phyloP scores from a whole-genome alignment of 2,329 filamentous ascomycete species.

The Cordyceps cateniannulata region DNA sequence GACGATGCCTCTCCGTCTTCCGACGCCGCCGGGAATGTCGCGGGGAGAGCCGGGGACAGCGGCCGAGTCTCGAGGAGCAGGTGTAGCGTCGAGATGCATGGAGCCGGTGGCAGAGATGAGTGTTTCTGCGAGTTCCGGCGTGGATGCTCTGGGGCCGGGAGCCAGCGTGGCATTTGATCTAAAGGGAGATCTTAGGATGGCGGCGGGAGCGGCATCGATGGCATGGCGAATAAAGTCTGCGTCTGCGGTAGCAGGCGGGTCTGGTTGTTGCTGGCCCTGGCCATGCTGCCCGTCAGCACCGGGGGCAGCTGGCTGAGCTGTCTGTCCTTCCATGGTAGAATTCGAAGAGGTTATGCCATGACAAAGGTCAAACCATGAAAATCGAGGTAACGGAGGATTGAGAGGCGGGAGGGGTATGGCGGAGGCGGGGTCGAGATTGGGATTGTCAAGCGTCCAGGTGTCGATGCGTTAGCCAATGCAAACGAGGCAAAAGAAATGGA shows the following conservation, averaged over 20 bases:
- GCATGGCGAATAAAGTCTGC: slow-evolving; percentile 2
- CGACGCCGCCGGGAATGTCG: slow-evolving; percentile 29
- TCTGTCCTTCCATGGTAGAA: slow-evolving; percentile 10
- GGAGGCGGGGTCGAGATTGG: slow-evolving; percentile 3
- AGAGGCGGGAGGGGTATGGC: slow-evolving; percentile 1
- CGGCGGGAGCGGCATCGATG: not conserved
- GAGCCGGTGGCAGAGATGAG: not conserved
- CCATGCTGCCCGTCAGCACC: not conserved
- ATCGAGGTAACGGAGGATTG: not conserved
- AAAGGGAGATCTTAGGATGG: not conserved
- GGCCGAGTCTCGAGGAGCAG: slow-evolving; percentile 17
- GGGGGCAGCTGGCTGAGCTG: slow-evolving; percentile 1
- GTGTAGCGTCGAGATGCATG: not conserved
- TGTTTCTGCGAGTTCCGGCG: slow-evolving; percentile 2
- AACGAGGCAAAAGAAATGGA: not conserved
- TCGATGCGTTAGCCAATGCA: not conserved
- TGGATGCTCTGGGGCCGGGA: not conserved
- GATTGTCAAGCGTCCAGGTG: not conserved
- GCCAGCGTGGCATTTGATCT: not conserved
- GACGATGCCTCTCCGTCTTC: slow-evolving; percentile 51
- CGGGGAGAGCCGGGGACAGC: slow-evolving; percentile 26
- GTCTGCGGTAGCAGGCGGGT: not conserved
- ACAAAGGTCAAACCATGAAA: slow-evolving; percentile 4
- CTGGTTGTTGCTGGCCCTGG: not conserved
- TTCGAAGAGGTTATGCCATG: slow-evolving; percentile 6